Base-by-base conservation (phyloP, 202 grass and related monocot species). In the Schoenoplectus triqueter region DNA sequence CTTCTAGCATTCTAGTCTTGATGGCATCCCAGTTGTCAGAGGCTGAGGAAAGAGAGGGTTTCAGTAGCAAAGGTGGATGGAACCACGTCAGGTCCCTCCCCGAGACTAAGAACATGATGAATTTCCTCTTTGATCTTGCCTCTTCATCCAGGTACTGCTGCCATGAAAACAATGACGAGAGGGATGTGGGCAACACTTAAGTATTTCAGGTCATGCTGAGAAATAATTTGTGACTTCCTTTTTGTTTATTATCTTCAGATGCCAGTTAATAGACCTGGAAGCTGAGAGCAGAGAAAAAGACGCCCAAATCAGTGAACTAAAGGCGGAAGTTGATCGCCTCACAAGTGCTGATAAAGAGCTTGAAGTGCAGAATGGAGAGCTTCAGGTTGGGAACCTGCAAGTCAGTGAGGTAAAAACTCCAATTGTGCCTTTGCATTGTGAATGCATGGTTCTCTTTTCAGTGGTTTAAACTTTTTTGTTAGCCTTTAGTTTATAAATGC, bases 1-100 rank as follows among this genome's bases (percentile, higher is more conserved):
- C 96, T 60, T 95, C 96, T 77, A 92, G 89, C 62, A 80, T 91
- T 55, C 82, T 99, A 62, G 91, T 95, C 9, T 91, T 88, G 10
- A 99, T 99, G 91, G 93, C 93, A 5, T 94, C 96, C 56, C 96
- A 98, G 85, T 78, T 98, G 17, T 95, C 93, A 61, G 96, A 95
- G 89, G 93, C 90, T 10, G 93, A 94, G 90, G 96, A 98, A 47
- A 87, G 91, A 62, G 91, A 94, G 15, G 82, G 83, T 45, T 92
- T 91, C 75, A 91, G 52, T 77, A 88, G 91, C 78, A 95, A 84
- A 90, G 93, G 91, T 18, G 88, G 96, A 81, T 98, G 96, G 96
- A 88, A 94, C 82, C 88, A 95, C 66, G 79, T 98, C 59, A 86
- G 93, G 82, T 92, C 96, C 9, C 91, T 98, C 15, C 90, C 88